These are phyloP conservation scores for Geotrichum histeridarum DNA, from an alignment of 1,139 yeast species.

Conservation along the genomic window DNA sequence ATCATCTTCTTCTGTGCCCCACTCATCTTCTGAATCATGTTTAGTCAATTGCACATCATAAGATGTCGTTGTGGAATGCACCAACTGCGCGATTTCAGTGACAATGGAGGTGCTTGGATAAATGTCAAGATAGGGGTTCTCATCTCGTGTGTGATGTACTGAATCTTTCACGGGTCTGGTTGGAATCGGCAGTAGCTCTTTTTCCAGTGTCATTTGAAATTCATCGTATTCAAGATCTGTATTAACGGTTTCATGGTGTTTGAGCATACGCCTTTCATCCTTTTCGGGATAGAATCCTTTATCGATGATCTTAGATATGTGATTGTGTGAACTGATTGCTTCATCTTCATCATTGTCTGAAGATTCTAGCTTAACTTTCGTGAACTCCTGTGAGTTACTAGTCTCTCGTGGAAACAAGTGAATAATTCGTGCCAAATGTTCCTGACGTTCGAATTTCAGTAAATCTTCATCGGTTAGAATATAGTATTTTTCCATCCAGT, in stretches of 20 bases:
- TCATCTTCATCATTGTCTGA: background rate
- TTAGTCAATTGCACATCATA: constrained; percentile 16
- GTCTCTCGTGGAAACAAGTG: constrained; percentile 2
- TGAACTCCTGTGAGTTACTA: background rate
- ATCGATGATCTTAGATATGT: background rate
- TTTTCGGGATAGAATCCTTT: constrained; percentile 4
- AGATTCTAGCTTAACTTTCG: background rate
- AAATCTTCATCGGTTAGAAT: background rate
- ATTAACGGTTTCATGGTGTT: background rate
- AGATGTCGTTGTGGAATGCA: constrained; percentile 15
- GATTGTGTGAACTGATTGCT: background rate
- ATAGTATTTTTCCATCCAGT: constrained; percentile 31
- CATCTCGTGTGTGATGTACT: background rate
- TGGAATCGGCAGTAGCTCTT: background rate
- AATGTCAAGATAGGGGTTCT: background rate
- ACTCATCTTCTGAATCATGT: background rate
- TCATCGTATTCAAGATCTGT: constrained; percentile 1
- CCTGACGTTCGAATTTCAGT: background rate
- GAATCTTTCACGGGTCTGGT: background rate
- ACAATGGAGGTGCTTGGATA: constrained; percentile 8
- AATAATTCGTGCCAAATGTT: background rate
- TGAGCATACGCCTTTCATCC: background rate
- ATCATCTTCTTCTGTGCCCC: constrained; percentile 2
- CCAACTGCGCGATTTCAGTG: constrained; percentile 11
- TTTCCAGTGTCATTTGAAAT: constrained; percentile 1